phyloP scores from a whole-genome alignment of 169 alveolate species.

The Plasmodium gonderi region DNA sequence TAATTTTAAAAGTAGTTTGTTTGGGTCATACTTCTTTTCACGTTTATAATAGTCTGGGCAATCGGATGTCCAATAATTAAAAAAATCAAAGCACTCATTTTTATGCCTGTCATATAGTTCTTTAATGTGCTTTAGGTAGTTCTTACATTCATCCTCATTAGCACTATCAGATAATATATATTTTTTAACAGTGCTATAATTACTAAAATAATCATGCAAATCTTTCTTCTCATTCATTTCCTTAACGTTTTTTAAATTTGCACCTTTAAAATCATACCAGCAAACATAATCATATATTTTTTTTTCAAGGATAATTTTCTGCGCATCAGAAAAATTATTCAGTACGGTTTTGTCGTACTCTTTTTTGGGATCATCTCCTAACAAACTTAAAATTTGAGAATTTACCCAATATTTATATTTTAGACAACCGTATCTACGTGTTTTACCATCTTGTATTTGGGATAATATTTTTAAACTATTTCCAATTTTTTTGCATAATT shows the following conservation, averaged over 20 bases:
- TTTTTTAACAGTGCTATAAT: background rate
- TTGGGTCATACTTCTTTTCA: background rate
- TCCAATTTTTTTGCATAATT: background rate
- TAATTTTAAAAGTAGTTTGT: background rate
- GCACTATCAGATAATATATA: background rate
- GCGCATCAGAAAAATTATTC: background rate
- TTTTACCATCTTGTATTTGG: background rate
- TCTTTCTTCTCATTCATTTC: background rate
- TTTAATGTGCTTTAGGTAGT: background rate
- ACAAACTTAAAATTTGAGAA: background rate
- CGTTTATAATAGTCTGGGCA: background rate
- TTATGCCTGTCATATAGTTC: background rate
- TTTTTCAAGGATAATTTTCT: background rate
- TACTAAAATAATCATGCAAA: background rate
- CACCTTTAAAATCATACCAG: background rate
- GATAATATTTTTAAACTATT: background rate
- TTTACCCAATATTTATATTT: background rate
- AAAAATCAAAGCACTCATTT: background rate
- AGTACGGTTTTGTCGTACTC: background rate
- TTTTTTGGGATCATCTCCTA: background rate
- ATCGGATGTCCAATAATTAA: background rate
- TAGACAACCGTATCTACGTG: background rate
- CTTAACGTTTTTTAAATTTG: background rate
- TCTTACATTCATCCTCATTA: background rate
- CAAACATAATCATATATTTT: background rate